Evolutionary conservation across 2,329 filamentous ascomycete species (phyloP).

Genomic region (Talaromyces sp.): DNA sequence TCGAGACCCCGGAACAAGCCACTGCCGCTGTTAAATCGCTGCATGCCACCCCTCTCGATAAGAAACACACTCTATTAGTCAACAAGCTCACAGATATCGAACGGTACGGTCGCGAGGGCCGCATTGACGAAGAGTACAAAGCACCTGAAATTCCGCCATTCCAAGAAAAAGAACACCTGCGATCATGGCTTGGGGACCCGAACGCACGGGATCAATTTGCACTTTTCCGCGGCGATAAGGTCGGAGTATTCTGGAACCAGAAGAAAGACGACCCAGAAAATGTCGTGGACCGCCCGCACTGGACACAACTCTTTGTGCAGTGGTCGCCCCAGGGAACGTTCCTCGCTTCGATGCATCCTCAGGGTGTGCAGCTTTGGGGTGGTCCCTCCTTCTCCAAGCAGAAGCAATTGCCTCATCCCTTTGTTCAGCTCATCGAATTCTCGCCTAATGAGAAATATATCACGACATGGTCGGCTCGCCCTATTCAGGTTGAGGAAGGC

Average conservation of each 20-base stretch:
- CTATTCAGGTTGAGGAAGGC: constrained; percentile 85
- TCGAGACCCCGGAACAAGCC: constrained; percentile 83
- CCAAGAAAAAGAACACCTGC: constrained; percentile 84
- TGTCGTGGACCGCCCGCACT: constrained; percentile 87
- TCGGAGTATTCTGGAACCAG: constrained; percentile 98
- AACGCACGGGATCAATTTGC: constrained; percentile 92
- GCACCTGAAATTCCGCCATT: constrained; percentile 79
- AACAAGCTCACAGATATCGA: constrained; percentile 99
- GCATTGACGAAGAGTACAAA: constrained; percentile 85
- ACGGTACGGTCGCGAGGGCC: constrained; percentile 87
- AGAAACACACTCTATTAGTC: constrained; percentile 89
- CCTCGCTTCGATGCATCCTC: constrained; percentile 88
- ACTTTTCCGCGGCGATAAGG: constrained; percentile 86
- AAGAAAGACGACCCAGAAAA: constrained; percentile 84
- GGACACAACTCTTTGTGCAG: constrained; percentile 97
- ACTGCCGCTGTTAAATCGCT: constrained; percentile 83
- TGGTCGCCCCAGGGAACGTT: constrained; percentile 96
- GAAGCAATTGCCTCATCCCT: constrained; percentile 90
- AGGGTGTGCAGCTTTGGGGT: constrained; percentile 97
- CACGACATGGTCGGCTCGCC: constrained; percentile 92
- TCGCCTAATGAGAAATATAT: constrained; percentile 90
- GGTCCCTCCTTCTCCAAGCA: constrained; percentile 83
- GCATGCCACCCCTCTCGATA: constrained; percentile 82
- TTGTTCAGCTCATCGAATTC: constrained; percentile 93
- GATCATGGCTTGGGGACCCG: constrained; percentile 85